phyloP scores from a whole-genome alignment of 2,329 filamentous ascomycete genomes.

The Capronia americana region DNA sequence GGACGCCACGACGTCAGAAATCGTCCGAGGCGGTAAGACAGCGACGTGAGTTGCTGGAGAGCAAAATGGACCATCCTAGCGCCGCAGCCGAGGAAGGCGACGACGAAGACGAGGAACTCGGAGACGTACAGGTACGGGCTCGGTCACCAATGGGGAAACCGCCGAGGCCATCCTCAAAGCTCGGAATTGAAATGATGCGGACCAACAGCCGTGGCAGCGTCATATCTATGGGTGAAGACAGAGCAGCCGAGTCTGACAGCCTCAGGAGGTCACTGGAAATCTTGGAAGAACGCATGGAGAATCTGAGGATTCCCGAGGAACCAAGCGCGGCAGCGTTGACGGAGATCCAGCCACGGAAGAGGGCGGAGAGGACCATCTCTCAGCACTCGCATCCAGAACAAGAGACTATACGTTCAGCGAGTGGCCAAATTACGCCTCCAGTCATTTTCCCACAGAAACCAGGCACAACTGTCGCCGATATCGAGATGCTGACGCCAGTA shows the following conservation, averaged over 20 bases:
- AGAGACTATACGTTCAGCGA: conserved; percentile 31
- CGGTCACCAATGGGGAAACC: conserved; percentile 60
- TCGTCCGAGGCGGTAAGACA: conserved; percentile 76
- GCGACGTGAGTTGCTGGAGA: conserved; percentile 78
- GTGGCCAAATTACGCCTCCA: conserved; percentile 57
- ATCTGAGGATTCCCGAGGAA: conserved; percentile 40
- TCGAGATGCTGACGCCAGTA: conserved; percentile 44
- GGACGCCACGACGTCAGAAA: conserved; percentile 65
- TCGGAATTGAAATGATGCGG: conserved; percentile 97
- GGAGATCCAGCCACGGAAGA: conserved; percentile 40
- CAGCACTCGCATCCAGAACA: conserved; percentile 42
- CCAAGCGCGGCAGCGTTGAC: conserved; percentile 25
- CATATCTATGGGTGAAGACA: conserved; percentile 54
- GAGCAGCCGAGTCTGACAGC: conserved; percentile 43
- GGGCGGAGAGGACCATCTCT: conserved; percentile 37
- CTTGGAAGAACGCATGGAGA: conserved; percentile 44
- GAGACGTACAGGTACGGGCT: conserved; percentile 58
- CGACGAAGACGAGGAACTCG: conserved; percentile 92
- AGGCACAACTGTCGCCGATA: conserved; percentile 49
- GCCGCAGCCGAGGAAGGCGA: conserved; percentile 81
- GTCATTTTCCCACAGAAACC: conserved; percentile 56
- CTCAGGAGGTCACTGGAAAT: conserved; percentile 42
- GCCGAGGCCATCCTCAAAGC: conserved; percentile 77
- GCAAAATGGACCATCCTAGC: conserved; percentile 65
- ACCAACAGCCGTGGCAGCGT: conserved; percentile 92